Evolutionary conservation across 768 basidiomycete species (phyloP), one percentile per base, ranked within the genome.

Genomic region (Lactarius indigo): DNA sequence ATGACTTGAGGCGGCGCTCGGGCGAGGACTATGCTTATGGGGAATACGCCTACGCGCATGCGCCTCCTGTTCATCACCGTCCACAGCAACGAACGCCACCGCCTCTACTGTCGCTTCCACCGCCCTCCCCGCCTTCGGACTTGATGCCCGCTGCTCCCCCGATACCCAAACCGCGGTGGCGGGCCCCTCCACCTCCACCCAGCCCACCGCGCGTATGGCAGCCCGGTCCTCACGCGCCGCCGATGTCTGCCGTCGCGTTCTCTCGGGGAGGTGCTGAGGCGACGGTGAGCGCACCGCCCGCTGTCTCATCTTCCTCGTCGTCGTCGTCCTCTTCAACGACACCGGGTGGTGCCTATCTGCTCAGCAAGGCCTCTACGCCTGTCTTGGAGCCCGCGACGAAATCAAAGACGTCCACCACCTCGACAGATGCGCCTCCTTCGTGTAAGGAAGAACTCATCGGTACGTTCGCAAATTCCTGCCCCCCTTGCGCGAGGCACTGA

Each of bases 161-260:
- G 26, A 35, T 23, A 7, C 31, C 31, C 18, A 18, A 1, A 2
- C 18, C 59, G 7, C 54, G 41, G 33, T 12, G 23, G 55, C 15
- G 20, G 50, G 23, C 10, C 1, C 39, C 6, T 8, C 42, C 30
- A 28, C 39, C 39, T 23, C 18, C 44, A 6, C 65, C 23, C 7
- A 52, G 37, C 10, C 61, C 66, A 20, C 66, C 66, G 20, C 66
- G 66, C 31, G 26, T 63, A 35, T 67, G 66, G 66, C 31, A 59
- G n/a, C 61, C 57, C 3, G 66, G 66, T 15, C 66, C 66, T 58
- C 61, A 50, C 26, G 66, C 59, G 17, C 39, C n/a, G 20, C 28
- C 44, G 44, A 23, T 13, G 33, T 13, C 30, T 17, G 50, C 50
- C 9, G 3, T 15, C 52, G 12, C 57, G 47, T 37, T 26, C 57